Evolutionary conservation across 2,329 filamentous ascomycete genomes (phyloP), one percentile per base, ranked within the genome.

Genomic region (Fusarium sp.): DNA sequence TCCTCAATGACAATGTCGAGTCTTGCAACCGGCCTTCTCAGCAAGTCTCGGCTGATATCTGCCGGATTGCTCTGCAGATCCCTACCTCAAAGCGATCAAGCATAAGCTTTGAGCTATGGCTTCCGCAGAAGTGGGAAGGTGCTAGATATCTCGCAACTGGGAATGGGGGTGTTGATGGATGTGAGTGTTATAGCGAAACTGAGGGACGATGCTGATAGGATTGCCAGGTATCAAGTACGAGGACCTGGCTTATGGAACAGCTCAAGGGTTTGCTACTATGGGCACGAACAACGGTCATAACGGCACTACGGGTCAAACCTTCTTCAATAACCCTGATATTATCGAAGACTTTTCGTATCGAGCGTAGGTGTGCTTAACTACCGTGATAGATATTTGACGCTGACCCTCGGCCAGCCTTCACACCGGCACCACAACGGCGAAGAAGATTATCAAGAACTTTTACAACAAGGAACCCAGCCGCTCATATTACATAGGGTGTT

Each of bases 401-500:
- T 10, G 35, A 64, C 18, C 54, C 69, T 14, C 5, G 6, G 1
- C 58, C 32, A 45, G 58, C 14, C 57, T 58, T 30, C 57, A 43
- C 37, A 41, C 7, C 7, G 72, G 72, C 43, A 70, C 79, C 23
- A 78, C 18, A 1, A n/a, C 32, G 0, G 72, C 66, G 0, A 73
- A 73, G 27, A 67, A 43, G 16, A 43, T 73, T 1, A 63, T 74
- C 1, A 45, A 68, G 23, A n/a, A 58, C 0, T 89, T 88, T 78
- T 91, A 91, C 74, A 80, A 80, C 2, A 69, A 66, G 4, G 5
- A 32, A 0, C 78, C 83, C 1, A 78, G 80, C 0, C 87, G 85
- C 62, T 86, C 84, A 1, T 92, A 91, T 79, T 91, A 87, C 70
- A 76, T 87, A 3, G 90, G 90, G 9, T 92, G 90, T 76, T 91